These are phyloP conservation scores for Piper longum DNA, from an alignment of 164 flowering plant species.

Conservation along the genomic window DNA sequence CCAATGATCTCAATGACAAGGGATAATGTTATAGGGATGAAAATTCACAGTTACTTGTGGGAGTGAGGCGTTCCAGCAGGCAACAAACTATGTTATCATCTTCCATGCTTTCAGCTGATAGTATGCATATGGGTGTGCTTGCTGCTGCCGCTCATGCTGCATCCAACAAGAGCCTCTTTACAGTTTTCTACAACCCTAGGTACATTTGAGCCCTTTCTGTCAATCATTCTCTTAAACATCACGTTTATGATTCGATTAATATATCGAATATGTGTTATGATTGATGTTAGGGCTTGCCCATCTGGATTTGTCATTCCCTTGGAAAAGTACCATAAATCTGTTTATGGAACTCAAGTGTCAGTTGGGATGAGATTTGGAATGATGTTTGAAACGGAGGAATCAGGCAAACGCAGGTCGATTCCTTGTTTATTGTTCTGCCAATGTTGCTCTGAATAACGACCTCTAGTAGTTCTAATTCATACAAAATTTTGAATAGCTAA, in stretches of 20 bases:
- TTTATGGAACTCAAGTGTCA: constrained; percentile 65
- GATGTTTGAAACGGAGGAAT: constrained; percentile 99
- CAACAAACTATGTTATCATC: constrained; percentile 82
- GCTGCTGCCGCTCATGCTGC: constrained; percentile 99
- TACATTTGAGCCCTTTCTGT: constrained; percentile 2
- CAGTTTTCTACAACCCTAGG: constrained; percentile 96
- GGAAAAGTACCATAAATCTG: constrained; percentile 55
- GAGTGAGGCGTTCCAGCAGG: constrained; percentile 88
- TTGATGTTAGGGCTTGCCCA: constrained; percentile 63
- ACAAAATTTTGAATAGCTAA: background rate
- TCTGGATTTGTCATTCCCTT: constrained; percentile 85
- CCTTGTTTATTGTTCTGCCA: background rate
- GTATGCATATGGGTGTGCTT: constrained; percentile 99
- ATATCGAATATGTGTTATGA: background rate
- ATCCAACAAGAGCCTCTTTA: constrained; percentile 73
- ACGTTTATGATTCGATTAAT: too few relatives aligned
- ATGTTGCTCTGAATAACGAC: too few relatives aligned
- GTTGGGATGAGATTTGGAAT: constrained; percentile 96
- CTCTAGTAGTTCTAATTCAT: background rate
- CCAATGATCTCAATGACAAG: too few relatives aligned
- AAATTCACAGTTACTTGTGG: constrained; percentile 73
- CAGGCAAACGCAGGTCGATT: constrained; percentile 79
- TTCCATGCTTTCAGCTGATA: constrained; percentile 91
- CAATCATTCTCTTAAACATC: background rate
- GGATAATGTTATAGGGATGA: constrained; percentile 47